Percentiles rank a stretch among this genome's conserved stretches.
Conservation (phyloP, 108 stramenopile genomes). For the Cyclotella choctawhatcheeana region DNA sequence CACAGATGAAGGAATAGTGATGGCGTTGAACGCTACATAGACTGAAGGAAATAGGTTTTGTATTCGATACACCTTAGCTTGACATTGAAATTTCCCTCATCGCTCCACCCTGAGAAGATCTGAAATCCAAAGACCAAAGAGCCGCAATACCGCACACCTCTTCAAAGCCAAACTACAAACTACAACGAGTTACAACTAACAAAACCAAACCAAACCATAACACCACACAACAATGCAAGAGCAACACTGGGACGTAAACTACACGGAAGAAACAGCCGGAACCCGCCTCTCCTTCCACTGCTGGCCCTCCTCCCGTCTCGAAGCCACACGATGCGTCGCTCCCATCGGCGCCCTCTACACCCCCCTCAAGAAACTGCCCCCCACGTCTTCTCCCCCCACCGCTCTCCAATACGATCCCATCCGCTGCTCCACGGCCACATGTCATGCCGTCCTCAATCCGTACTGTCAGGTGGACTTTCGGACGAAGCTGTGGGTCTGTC, state of each 20-base stretch:
- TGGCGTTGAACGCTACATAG: too few relatives aligned
- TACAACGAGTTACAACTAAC: neutral
- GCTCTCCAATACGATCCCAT: slow-evolving; percentile 97
- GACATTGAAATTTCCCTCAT: too few relatives aligned
- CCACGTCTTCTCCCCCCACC: slow-evolving; percentile 74
- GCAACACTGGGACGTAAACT: slow-evolving; percentile 86
- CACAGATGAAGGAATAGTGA: too few relatives aligned
- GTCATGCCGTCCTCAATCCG: slow-evolving; percentile 96
- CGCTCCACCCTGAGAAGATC: neutral
- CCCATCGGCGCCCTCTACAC: slow-evolving; percentile 98
- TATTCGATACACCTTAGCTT: too few relatives aligned
- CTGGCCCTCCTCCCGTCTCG: slow-evolving; percentile 95
- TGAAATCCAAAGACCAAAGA: too few relatives aligned
- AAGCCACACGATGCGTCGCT: slow-evolving; percentile 97
- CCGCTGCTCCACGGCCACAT: slow-evolving; percentile 89
- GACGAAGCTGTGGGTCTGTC: slow-evolving; percentile 98
- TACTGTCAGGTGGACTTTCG: slow-evolving; percentile 97
- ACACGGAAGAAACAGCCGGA: slow-evolving; percentile 85
- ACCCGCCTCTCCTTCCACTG: slow-evolving; percentile 95
- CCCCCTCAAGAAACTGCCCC: slow-evolving; percentile 93
- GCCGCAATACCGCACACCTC: neutral
- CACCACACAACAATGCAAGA: slow-evolving; percentile 43
- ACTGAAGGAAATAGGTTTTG: too few relatives aligned
- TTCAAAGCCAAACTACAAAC: too few relatives aligned
- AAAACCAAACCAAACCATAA: neutral